Conservation (phyloP, 2,329 filamentous ascomycete genomes). For the Cyphellophora europaea region DNA sequence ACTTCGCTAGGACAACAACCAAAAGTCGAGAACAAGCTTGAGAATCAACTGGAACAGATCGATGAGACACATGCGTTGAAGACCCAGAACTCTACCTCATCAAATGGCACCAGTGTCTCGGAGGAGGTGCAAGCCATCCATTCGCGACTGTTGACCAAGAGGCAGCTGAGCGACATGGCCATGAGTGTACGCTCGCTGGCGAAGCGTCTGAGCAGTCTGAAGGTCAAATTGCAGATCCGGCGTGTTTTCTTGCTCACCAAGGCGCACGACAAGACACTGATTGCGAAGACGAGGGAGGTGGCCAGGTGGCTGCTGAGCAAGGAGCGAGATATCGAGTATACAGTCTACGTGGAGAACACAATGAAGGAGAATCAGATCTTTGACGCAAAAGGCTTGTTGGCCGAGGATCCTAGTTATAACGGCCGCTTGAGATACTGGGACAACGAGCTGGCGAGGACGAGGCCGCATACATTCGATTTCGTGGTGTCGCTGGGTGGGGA, state of each 20-base stretch:
- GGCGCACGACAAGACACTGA: constrained; percentile 72
- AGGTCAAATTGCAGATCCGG: constrained; percentile 70
- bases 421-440: constrained; percentile 73
- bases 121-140: constrained; percentile 37
- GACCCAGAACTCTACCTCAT: constrained; percentile 4
- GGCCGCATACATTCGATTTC: constrained; percentile 87
- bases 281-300: constrained; percentile 67
- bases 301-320: constrained; percentile 70
- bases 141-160: constrained; percentile 81
- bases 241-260: constrained; percentile 87
- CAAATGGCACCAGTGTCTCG: constrained; percentile 1
- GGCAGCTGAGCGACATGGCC: constrained; percentile 92
- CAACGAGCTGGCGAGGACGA: constrained; percentile 62
- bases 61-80: constrained; percentile 16
- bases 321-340: constrained; percentile 59
- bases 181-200: constrained; percentile 89
- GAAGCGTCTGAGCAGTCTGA: constrained; percentile 73
- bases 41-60: constrained; percentile 14
- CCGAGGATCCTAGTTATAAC: constrained; percentile 46
- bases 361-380: constrained; percentile 65
- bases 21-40: constrained; percentile 10
- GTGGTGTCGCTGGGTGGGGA: constrained; percentile 87
- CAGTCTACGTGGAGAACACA: constrained; percentile 71
- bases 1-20: constrained; percentile 16
- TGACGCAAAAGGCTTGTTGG: constrained; percentile 58